Evolutionary conservation across 1,284 basidiomycete genomes (phyloP).

Genomic region (Ganoderma leucocontextum): DNA sequence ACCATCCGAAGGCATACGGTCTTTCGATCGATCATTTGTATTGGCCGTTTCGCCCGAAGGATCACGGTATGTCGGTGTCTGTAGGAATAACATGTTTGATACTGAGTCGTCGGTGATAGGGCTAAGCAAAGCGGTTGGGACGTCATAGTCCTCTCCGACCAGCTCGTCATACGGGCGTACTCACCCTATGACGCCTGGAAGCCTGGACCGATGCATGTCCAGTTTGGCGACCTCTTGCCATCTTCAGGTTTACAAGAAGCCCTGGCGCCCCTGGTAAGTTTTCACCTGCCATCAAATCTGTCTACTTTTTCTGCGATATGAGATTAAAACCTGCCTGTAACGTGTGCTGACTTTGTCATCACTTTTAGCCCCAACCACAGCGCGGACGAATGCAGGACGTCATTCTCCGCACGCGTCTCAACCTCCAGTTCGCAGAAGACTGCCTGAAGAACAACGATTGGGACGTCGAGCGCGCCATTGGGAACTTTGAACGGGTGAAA

Average conservation of each 20-base stretch:
- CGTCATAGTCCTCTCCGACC: slow-evolving; percentile 90
- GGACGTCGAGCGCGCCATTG: slow-evolving; percentile 78
- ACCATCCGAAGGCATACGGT: slow-evolving; percentile 71
- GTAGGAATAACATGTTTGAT: slow-evolving; percentile 16
- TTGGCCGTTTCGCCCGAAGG: slow-evolving; percentile 83
- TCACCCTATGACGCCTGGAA: slow-evolving; percentile 85
- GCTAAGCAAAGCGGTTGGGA: slow-evolving; percentile 90
- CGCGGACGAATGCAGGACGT: slow-evolving; percentile 73
- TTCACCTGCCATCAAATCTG: slow-evolving; percentile 22
- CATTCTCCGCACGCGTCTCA: slow-evolving; percentile 77
- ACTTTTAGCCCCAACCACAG: slow-evolving; percentile 68
- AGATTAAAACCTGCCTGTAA: slow-evolving; percentile 22
- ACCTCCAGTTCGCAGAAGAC: slow-evolving; percentile 78
- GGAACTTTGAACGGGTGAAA: slow-evolving; percentile 87
- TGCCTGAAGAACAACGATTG: slow-evolving; percentile 85
- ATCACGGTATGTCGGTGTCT: slow-evolving; percentile 67
- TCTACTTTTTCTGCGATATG: slow-evolving; percentile 12
- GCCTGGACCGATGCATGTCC: slow-evolving; percentile 74
- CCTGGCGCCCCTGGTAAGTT: slow-evolving; percentile 64
- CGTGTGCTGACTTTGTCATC: slow-evolving; percentile 28
- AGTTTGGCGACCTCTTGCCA: slow-evolving; percentile 50
- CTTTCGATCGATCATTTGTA: slow-evolving; percentile 94
- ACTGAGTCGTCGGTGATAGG: slow-evolving; percentile 47
- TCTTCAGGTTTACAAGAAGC: slow-evolving; percentile 54
- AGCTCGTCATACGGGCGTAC: slow-evolving; percentile 84